phyloP scores from a whole-genome alignment of 2,329 filamentous ascomycete species.

The Aspergillus transmontanensis region DNA sequence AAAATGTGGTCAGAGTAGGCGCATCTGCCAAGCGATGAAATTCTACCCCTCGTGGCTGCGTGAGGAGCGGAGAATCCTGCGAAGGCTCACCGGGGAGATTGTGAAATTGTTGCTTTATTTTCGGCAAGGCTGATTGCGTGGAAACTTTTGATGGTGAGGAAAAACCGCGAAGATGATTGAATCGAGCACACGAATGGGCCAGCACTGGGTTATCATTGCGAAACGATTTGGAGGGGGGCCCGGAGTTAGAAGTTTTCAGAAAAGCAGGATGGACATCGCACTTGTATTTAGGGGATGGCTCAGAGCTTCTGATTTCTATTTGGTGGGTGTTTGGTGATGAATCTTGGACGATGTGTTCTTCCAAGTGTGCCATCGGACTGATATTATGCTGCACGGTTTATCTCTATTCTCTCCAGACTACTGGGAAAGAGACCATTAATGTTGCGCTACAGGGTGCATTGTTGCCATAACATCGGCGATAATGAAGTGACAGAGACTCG shows the following conservation, averaged over 20 bases:
- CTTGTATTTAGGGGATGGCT: background rate
- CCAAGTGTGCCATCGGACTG: slow-evolving; percentile 11
- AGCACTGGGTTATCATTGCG: slow-evolving; percentile 11
- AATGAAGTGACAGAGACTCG: background rate
- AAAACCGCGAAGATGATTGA: slow-evolving; percentile 1
- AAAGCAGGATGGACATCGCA: slow-evolving; percentile 2
- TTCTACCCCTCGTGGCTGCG: background rate
- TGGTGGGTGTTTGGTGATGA: slow-evolving; percentile 5
- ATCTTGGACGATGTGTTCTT: slow-evolving; percentile 6
- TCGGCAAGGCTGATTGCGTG: background rate
- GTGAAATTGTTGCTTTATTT: background rate
- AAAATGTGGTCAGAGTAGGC: slow-evolving; percentile 13
- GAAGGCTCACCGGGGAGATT: background rate
- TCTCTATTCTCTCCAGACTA: slow-evolving; percentile 1
- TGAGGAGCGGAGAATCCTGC: background rate
- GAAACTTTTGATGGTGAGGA: background rate
- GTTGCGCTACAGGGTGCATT: slow-evolving; percentile 2
- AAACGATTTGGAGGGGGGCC: background rate
- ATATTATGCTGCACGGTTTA: background rate
- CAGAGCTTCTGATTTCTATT: background rate
- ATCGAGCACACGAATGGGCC: slow-evolving; percentile 4
- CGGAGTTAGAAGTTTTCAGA: background rate
- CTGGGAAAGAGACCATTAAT: background rate
- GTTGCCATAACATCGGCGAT: background rate
- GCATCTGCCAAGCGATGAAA: background rate